Conservation (phyloP, 2,329 filamentous ascomycete genomes). For the Penicillium sp. region DNA sequence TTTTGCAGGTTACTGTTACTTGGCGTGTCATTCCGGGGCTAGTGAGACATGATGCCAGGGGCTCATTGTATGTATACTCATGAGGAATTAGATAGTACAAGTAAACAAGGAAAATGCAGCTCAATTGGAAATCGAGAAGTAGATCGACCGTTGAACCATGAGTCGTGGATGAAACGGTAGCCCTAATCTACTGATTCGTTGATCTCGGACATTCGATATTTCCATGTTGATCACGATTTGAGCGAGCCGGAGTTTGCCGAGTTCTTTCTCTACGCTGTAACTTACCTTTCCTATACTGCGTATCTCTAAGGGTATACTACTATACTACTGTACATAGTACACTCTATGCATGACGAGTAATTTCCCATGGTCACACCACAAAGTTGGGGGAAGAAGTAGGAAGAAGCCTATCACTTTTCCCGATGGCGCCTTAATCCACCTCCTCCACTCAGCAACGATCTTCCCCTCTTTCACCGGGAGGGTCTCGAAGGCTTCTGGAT, state of each 20-base stretch:
- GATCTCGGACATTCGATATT: not conserved
- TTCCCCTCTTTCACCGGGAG: not conserved
- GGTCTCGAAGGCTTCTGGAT: slow-evolving; percentile 1
- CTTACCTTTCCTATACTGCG: not conserved
- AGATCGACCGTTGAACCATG: not conserved
- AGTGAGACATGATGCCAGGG: not conserved
- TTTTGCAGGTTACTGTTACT: slow-evolving; percentile 1
- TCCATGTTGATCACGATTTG: not conserved
- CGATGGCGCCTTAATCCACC: slow-evolving; percentile 11
- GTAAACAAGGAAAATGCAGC: not conserved
- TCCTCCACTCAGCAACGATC: slow-evolving; percentile 13
- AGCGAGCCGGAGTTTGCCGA: slow-evolving; percentile 5
- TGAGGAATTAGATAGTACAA: no score
- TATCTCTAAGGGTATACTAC: not conserved
- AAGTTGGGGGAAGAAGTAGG: not conserved
- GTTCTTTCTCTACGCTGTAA: not conserved
- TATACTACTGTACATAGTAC: no score
- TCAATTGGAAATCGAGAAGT: not conserved
- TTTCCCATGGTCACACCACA: not conserved
- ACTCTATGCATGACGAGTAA: slow-evolving; percentile 2
- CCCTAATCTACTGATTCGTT: not conserved
- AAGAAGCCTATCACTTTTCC: slow-evolving; percentile 7
- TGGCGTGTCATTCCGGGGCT: not conserved
- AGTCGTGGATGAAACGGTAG: not conserved
- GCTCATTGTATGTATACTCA: not conserved